Base-by-base conservation (phyloP, 2,329 filamentous ascomycete genomes). In the Aspergillus novoparasiticus region DNA sequence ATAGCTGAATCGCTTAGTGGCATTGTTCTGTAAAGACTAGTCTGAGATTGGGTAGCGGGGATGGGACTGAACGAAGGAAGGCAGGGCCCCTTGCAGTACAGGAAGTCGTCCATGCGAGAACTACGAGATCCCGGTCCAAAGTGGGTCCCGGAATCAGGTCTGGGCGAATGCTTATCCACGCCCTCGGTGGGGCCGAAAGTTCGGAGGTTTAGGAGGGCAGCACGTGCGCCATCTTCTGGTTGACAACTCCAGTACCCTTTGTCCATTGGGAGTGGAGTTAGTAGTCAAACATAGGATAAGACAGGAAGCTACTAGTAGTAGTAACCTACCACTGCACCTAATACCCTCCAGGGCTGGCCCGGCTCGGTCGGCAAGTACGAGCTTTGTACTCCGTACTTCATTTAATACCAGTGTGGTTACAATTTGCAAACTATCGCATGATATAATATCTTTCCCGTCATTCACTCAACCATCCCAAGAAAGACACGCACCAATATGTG, bases 121-220 rank as follows among this genome's bases (percentile, higher is more conserved):
- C n/a, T 19, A 12, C 23, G 12, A 28, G 45, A 48, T 28, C 23
- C 43, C 26, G 14, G 16, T 30, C 12, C 12, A 2, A 6, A 10
- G 51, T 55, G 51, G 51, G 32, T 34, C 51, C 16, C 12, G 12
- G 30, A 39, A 58, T 28, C 10, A 36, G 3, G 26, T 36, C 57
- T 59, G 57, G 57, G 57, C 57, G 48, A 59, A 59, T 59, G 57
- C 57, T 59, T 59, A 55, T 36, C 30, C 51, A 55, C 30, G 32
- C n/a, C 28, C 48, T 32, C 48, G 3, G 51, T 55, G 51, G 51
- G 51, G 51, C 32, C 51, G 21, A 55, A 23, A 36, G 32, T 55
- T 34, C n/a, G n/a, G 51, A 55, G 51, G 21, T 26, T 23, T 34
- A 1, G 11, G 36, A 55, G 32, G 14, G n/a, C 21, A 34, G 51